A percentile compares a stretch with the other conserved stretches of the same genome.
phyloP scores from a whole-genome alignment of 768 basidiomycete species.

The Tulasnella sp. region DNA sequence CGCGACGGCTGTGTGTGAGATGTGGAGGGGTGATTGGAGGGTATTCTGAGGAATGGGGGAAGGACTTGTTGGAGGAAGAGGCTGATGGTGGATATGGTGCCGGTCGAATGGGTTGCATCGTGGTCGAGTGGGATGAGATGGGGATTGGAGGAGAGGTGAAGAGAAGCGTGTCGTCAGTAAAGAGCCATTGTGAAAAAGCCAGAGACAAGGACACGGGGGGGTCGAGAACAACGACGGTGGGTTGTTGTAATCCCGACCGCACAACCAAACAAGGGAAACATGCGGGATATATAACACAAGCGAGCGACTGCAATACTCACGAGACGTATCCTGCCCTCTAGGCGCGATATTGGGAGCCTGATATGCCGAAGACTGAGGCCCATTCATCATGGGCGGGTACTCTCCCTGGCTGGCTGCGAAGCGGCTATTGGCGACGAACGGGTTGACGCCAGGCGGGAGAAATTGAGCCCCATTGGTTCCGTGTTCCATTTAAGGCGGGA shows the following conservation, averaged over 20 bases:
- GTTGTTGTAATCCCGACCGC: constrained; percentile 12
- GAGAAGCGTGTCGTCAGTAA: constrained; percentile 15
- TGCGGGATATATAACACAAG: neutral
- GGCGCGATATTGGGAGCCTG: constrained; percentile 1
- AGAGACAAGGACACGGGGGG: neutral
- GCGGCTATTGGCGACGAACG: neutral
- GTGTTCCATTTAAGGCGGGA: constrained; percentile 1
- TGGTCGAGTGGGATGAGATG: constrained; percentile 5
- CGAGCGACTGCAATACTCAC: neutral
- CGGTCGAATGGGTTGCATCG: neutral
- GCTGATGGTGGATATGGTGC: constrained; percentile 8
- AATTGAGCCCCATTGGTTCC: constrained; percentile 2
- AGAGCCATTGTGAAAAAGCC: constrained; percentile 10
- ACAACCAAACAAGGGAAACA: neutral
- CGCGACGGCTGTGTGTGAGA: constrained; percentile 24
- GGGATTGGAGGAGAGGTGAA: neutral
- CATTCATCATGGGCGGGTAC: neutral
- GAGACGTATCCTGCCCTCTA: neutral
- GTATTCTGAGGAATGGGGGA: constrained; percentile 16
- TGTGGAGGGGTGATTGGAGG: constrained; percentile 25
- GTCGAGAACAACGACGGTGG: neutral
- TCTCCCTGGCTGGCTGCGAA: constrained; percentile 4
- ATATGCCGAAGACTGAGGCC: neutral
- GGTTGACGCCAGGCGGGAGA: constrained; percentile 3
- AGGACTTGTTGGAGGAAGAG: constrained; percentile 12